Evolutionary conservation across 2,329 filamentous ascomycete genomes (phyloP).

Genomic region (Penicillium oxalicum): DNA sequence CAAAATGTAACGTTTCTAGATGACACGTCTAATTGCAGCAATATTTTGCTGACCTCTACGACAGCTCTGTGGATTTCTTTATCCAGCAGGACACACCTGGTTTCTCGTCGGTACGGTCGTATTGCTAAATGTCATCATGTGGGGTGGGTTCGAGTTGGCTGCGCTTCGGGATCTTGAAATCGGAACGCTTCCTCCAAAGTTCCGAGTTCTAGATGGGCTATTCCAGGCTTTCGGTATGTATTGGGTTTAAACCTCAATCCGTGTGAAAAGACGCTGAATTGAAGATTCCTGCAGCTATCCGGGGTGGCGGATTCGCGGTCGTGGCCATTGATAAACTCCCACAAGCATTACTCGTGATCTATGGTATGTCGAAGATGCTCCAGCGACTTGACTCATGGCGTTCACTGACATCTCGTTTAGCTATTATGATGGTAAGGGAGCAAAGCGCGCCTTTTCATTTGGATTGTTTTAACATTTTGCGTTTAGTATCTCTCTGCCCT

Average conservation of each 20-base stretch:
- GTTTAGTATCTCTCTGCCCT: conserved; percentile 13
- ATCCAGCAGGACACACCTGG: conserved; percentile 59
- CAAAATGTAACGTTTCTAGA: conserved; percentile 17
- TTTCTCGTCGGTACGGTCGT: conserved; percentile 59
- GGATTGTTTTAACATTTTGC: conserved; percentile 5
- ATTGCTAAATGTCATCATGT: conserved; percentile 58
- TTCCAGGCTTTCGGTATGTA: conserved; percentile 53
- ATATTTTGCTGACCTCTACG: background rate
- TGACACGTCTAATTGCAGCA: background rate
- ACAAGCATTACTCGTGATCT: conserved; percentile 28
- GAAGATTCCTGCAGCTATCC: conserved; percentile 37
- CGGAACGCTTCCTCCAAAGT: conserved; percentile 46
- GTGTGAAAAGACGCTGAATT: background rate
- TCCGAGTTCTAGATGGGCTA: conserved; percentile 57
- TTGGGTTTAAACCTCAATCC: background rate
- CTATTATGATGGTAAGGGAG: conserved; percentile 31
- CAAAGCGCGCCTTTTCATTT: background rate
- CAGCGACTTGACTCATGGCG: background rate
- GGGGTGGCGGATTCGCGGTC: conserved; percentile 61
- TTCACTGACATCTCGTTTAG: conserved; percentile 7
- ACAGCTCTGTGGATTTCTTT: conserved; percentile 43
- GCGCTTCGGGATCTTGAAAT: conserved; percentile 56
- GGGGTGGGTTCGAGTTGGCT: conserved; percentile 60
- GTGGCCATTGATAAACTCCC: conserved; percentile 54
- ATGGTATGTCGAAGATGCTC: conserved; percentile 15